phyloP scores from a whole-genome alignment of 2,329 filamentous ascomycete genomes.

The Epichloe sylvatica region DNA sequence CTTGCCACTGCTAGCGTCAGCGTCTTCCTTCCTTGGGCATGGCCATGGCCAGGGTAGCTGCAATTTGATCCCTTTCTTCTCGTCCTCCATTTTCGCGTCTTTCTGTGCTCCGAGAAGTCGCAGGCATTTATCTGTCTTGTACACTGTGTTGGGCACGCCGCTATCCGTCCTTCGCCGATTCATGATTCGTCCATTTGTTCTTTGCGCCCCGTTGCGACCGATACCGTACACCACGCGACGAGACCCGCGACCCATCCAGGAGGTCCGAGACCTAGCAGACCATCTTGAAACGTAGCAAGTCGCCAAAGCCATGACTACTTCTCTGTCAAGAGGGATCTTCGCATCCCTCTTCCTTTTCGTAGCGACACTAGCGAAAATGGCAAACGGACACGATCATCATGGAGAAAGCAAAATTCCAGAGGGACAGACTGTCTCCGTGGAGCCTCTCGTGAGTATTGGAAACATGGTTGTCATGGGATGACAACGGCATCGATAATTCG shows the following conservation, averaged over 20 bases:
- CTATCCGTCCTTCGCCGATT: neutral
- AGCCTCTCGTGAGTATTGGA: conserved; percentile 50
- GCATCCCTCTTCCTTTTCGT: conserved; percentile 10
- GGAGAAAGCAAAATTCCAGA: conserved; percentile 46
- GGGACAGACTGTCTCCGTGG: conserved; percentile 53
- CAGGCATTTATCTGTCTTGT: conserved; percentile 13
- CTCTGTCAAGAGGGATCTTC: conserved; percentile 7
- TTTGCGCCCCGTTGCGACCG: neutral
- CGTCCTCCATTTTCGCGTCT: neutral
- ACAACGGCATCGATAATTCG: neutral
- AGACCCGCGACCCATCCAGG: neutral
- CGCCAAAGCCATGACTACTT: conserved; percentile 10
- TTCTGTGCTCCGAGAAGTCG: neutral
- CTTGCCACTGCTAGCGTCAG: neutral
- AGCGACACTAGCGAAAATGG: conserved; percentile 12
- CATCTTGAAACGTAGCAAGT: conserved; percentile 5
- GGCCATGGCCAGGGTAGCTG: neutral
- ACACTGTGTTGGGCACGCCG: neutral
- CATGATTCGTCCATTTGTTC: neutral
- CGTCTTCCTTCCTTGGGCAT: neutral
- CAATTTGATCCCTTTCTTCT: neutral
- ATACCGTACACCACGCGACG: neutral
- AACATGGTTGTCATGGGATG: neutral
- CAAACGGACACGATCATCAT: conserved; percentile 35
- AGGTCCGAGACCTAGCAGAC: conserved; percentile 1